phyloP scores from a whole-genome alignment of 805 yeast species.

The Candida pseudofarinosa region DNA sequence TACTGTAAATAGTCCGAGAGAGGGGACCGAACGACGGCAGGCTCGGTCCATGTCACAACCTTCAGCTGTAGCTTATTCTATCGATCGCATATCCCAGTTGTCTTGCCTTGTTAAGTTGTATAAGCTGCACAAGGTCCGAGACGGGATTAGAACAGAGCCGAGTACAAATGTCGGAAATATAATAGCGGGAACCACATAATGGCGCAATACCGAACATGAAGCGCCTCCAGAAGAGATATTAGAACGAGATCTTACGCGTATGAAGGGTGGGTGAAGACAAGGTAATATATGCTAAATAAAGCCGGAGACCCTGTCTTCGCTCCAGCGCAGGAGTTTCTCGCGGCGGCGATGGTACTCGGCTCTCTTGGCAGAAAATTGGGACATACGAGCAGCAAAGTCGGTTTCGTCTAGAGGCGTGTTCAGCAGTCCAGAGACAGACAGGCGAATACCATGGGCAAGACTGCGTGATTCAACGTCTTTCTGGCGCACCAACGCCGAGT shows the following conservation, averaged over 20 bases:
- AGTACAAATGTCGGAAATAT: neutral
- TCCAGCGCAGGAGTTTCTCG: slow-evolving; percentile 40
- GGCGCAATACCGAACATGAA: too few species aligned
- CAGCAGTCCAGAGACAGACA: slow-evolving; percentile 16
- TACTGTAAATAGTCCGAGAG: neutral
- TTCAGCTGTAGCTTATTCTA: too few species aligned
- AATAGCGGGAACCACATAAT: too few species aligned
- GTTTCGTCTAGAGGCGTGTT: neutral
- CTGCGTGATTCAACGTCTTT: slow-evolving; percentile 18
- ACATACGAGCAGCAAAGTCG: slow-evolving; percentile 12
- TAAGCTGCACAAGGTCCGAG: neutral
- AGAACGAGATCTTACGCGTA: too few species aligned
- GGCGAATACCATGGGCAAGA: slow-evolving; percentile 8
- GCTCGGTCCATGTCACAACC: too few species aligned
- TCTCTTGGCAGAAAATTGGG: slow-evolving; percentile 11
- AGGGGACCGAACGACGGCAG: neutral
- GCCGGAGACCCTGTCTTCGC: slow-evolving; percentile 43
- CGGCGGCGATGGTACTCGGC: slow-evolving; percentile 29
- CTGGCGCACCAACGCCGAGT: slow-evolving; percentile 18
- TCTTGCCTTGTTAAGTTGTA: too few species aligned
- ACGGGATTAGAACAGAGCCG: neutral
- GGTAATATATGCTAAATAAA: slow-evolving; percentile 12
- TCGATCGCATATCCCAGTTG: too few species aligned
- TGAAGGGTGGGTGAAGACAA: too few species aligned
- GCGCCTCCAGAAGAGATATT: too few species aligned